These are phyloP conservation scores for Aspergillus cavernicola DNA, from an alignment of 495 filamentous ascomycete species.

Conservation along the genomic window DNA sequence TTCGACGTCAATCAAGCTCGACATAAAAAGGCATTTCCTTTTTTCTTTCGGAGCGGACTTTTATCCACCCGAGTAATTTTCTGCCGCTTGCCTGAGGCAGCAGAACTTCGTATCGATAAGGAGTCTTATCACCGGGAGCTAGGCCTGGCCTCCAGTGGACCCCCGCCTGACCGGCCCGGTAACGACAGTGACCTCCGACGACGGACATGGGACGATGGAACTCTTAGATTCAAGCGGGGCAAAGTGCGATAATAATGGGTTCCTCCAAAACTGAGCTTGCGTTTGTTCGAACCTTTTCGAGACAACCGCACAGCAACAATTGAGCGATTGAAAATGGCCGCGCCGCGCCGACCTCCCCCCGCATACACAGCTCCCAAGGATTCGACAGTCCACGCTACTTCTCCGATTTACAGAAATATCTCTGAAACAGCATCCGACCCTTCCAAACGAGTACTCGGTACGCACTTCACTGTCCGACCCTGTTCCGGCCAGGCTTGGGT, in stretches of 20 bases:
- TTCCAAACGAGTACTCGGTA: slow-evolving; percentile 29
- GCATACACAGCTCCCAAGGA: slow-evolving; percentile 38
- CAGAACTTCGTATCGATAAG: slow-evolving; percentile 3
- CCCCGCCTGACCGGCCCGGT: slow-evolving; percentile 7
- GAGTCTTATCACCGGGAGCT: slow-evolving; percentile 8
- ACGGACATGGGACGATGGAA: background rate
- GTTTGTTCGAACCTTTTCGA: background rate
- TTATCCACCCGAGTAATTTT: slow-evolving; percentile 21
- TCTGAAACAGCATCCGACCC: slow-evolving; percentile 33
- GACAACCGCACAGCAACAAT: no score
- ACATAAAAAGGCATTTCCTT: slow-evolving; percentile 38
- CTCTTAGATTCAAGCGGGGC: slow-evolving; percentile 13
- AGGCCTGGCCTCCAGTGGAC: slow-evolving; percentile 7
- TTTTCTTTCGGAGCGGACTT: slow-evolving; percentile 29
- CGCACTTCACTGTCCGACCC: slow-evolving; percentile 40
- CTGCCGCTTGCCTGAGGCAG: slow-evolving; percentile 9
- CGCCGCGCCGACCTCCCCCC: slow-evolving; percentile 36
- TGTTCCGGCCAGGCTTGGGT: slow-evolving; percentile 63
- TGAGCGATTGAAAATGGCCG: slow-evolving; percentile 32
- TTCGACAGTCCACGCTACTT: slow-evolving; percentile 36
- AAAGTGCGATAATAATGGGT: slow-evolving; percentile 9
- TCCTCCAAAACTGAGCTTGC: background rate
- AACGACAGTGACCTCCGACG: background rate
- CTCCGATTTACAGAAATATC: slow-evolving; percentile 37
- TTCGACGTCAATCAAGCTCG: slow-evolving; percentile 15